phyloP scores from a whole-genome alignment of 495 filamentous ascomycete species.

The Penicillium taxi region DNA sequence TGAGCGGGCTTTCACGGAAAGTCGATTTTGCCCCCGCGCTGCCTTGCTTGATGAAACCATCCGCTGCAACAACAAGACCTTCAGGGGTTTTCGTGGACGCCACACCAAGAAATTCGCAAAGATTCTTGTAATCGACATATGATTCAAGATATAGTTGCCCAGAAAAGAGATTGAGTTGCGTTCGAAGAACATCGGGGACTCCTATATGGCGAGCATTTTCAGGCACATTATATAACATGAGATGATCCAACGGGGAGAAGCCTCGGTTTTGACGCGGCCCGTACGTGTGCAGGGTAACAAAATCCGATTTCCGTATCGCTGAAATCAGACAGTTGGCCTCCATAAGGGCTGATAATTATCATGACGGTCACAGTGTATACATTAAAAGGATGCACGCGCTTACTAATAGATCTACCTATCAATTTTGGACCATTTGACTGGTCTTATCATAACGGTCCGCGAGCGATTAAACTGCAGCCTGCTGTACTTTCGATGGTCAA shows the following conservation, averaged over 20 bases:
- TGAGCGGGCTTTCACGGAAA: slow-evolving; percentile 45
- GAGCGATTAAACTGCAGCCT: too few relatives aligned
- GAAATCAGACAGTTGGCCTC: slow-evolving; percentile 51
- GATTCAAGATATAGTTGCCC: slow-evolving; percentile 55
- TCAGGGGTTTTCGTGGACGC: slow-evolving; percentile 27
- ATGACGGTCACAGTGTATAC: slow-evolving; percentile 18
- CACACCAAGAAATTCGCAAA: slow-evolving; percentile 50
- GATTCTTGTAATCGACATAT: slow-evolving; percentile 44
- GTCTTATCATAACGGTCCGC: too few relatives aligned
- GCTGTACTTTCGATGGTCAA: too few relatives aligned
- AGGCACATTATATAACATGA: slow-evolving; percentile 30
- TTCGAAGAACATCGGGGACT: slow-evolving; percentile 14
- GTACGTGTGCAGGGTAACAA: slow-evolving; percentile 50
- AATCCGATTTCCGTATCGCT: slow-evolving; percentile 20
- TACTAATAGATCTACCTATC: too few relatives aligned
- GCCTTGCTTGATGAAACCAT: slow-evolving; percentile 18
- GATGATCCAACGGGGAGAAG: slow-evolving; percentile 39
- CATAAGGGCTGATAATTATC: slow-evolving; percentile 53
- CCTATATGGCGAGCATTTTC: neutral
- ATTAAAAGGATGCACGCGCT: slow-evolving; percentile 12
- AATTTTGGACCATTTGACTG: too few relatives aligned
- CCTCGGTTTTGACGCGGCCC: slow-evolving; percentile 42
- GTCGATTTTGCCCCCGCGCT: slow-evolving; percentile 14
- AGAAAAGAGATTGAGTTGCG: slow-evolving; percentile 57
- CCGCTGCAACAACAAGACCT: slow-evolving; percentile 34